These are phyloP conservation scores for Ceratobasidium sp. DNA, from an alignment of 1,284 basidiomycete species.

Conservation along the genomic window DNA sequence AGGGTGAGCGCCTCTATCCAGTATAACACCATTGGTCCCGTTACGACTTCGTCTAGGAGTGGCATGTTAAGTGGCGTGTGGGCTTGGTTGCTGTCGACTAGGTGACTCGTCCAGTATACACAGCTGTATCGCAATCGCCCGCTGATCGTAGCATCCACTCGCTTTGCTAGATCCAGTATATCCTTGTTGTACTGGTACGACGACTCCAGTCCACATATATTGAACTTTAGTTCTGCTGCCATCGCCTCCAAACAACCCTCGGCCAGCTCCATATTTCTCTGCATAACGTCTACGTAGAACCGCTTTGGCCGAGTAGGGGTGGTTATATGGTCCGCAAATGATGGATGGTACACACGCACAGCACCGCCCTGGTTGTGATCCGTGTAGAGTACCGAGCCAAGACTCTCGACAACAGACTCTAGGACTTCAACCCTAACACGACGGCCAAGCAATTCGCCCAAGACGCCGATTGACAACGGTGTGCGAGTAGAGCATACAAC, in stretches of 20 bases:
- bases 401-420: neutral
- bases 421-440: neutral
- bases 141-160: neutral
- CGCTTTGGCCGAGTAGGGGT: neutral
- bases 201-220: constrained; percentile 35
- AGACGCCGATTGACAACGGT: neutral
- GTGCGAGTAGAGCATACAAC: neutral
- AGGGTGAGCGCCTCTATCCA: constrained; percentile 44
- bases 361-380: neutral
- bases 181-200: constrained; percentile 2
- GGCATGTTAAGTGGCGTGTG: too few relatives aligned
- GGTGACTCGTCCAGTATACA: constrained; percentile 16
- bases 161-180: neutral
- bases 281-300: constrained; percentile 6
- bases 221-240: constrained; percentile 8
- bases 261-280: constrained; percentile 7
- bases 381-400: neutral
- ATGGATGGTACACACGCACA: neutral
- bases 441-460: neutral
- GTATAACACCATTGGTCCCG: neutral
- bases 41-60: neutral
- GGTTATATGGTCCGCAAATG: neutral
- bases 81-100: neutral
- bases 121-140: constrained; percentile 2
- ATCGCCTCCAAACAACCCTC: neutral